A percentile compares a stretch with the other conserved stretches of the same genome.
Evolutionary conservation across 2,329 filamentous ascomycete genomes (phyloP).

Genomic region (Helotiales sp.): DNA sequence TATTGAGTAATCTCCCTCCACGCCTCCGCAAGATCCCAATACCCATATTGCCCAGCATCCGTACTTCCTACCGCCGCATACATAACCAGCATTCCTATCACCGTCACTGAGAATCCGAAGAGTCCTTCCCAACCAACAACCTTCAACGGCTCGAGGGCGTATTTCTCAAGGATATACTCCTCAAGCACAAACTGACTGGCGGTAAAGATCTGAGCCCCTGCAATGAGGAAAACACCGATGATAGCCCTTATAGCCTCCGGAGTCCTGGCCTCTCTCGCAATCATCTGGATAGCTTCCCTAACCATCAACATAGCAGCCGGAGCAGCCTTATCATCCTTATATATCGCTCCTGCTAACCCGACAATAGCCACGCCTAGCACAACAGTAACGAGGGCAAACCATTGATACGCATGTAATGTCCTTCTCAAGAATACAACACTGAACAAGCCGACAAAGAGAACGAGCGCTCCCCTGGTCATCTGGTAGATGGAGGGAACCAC

Average conservation of each 20-base stretch:
- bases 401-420: constrained; percentile 83
- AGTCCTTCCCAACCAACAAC: constrained; percentile 96
- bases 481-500: constrained; percentile 97
- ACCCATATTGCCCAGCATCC: constrained; percentile 71
- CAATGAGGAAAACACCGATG: constrained; percentile 85
- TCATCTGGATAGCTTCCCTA: constrained; percentile 43
- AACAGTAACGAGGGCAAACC: constrained; percentile 84
- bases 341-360: constrained; percentile 83
- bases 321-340: constrained; percentile 54
- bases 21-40: constrained; percentile 88
- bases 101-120: constrained; percentile 82
- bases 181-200: constrained; percentile 95
- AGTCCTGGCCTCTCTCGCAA: constrained; percentile 42
- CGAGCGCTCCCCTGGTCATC: constrained; percentile 94
- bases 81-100: constrained; percentile 76
- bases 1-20: constrained; percentile 77
- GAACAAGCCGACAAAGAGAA: constrained; percentile 94
- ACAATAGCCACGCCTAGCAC: constrained; percentile 87
- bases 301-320: constrained; percentile 39
- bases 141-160: constrained; percentile 72
- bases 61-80: constrained; percentile 77
- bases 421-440: constrained; percentile 87
- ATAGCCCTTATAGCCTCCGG: constrained; percentile 67
- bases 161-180: constrained; percentile 84
- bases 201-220: constrained; percentile 93